phyloP scores from a whole-genome alignment of 1,284 basidiomycete species.

The Ustilago trichophora region DNA sequence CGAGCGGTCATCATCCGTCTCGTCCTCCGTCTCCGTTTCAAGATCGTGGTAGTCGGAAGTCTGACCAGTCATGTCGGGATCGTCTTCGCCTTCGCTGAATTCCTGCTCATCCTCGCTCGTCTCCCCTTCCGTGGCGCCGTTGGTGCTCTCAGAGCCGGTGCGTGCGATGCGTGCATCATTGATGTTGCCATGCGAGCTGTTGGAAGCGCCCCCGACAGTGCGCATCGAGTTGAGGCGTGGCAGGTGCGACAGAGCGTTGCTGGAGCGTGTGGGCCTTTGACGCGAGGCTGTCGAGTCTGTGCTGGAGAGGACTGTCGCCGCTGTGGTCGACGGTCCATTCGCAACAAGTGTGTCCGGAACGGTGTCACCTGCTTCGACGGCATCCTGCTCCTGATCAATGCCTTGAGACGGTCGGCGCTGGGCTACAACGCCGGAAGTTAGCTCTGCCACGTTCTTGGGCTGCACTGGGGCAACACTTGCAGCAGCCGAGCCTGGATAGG shows the following conservation, averaged over 20 bases:
- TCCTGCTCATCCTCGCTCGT: conserved; percentile 51
- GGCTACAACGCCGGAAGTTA: conserved; percentile 7
- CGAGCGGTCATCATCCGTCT: conserved; percentile 44
- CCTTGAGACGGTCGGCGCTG: conserved; percentile 36
- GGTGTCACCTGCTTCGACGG: conserved; percentile 23
- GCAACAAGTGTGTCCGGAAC: conserved; percentile 9
- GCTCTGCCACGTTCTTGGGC: conserved; percentile 5
- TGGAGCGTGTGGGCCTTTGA: conserved; percentile 20
- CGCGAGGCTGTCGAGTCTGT: conserved; percentile 11
- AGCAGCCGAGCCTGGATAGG: conserved; percentile 21
- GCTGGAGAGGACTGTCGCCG: neutral
- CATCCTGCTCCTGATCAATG: conserved; percentile 52
- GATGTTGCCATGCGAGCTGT: no score
- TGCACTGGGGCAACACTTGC: conserved; percentile 6
- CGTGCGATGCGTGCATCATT: conserved; percentile 3
- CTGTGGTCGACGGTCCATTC: neutral
- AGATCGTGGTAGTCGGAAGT: conserved; percentile 39
- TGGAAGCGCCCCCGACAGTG: conserved; percentile 7
- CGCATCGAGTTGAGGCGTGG: conserved; percentile 58
- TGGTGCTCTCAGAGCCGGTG: conserved; percentile 20
- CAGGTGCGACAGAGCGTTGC: conserved; percentile 48
- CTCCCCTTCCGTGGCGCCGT: conserved; percentile 5
- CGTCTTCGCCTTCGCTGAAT: conserved; percentile 41
- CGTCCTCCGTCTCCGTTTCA: conserved; percentile 44
- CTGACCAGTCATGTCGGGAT: conserved; percentile 19